Evolutionary conservation across 129 eudicot species (phyloP).

Genomic region (Centaurea solstitialis): DNA sequence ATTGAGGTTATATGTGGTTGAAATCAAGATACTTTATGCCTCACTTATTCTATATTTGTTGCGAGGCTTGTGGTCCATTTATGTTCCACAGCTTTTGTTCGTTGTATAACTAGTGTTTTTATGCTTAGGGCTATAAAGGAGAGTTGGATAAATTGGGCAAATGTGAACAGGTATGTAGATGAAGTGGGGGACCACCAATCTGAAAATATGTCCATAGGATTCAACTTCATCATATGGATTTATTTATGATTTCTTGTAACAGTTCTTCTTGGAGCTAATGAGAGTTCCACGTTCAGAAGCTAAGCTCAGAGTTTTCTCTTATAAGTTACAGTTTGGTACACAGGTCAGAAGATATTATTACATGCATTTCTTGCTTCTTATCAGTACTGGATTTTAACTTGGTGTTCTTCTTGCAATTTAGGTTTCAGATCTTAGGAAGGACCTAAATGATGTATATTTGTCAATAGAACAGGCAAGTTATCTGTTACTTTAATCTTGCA

Average conservation of each 20-base stretch:
- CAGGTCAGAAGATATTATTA: conserved; percentile 52
- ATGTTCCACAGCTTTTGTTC: neutral
- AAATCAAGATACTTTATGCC: neutral
- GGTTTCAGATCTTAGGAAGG: conserved; percentile 75
- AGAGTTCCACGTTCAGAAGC: conserved; percentile 85
- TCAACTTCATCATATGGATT: conserved; percentile 2
- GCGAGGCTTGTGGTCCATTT: neutral
- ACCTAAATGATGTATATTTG: conserved; percentile 55
- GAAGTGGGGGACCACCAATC: neutral
- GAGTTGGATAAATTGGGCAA: conserved; percentile 67
- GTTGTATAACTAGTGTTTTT: conserved; percentile 22
- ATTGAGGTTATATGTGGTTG: neutral
- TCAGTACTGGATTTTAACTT: neutral
- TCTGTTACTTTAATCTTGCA: neutral
- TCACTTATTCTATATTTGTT: neutral
- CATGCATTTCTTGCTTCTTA: conserved; percentile 8
- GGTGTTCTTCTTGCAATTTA: conserved; percentile 23
- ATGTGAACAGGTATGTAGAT: conserved; percentile 74
- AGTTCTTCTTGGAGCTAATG: conserved; percentile 91
- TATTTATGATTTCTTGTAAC: conserved; percentile 23
- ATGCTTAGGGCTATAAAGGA: conserved; percentile 75
- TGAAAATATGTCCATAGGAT: neutral
- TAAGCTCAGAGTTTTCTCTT: conserved; percentile 83
- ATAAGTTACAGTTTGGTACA: conserved; percentile 73
- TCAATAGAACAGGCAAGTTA: conserved; percentile 75